A percentile compares a stretch with the other conserved stretches of the same genome.
phyloP scores from a whole-genome alignment of 352 stramenopile species.

The Pythium utonaiense region DNA sequence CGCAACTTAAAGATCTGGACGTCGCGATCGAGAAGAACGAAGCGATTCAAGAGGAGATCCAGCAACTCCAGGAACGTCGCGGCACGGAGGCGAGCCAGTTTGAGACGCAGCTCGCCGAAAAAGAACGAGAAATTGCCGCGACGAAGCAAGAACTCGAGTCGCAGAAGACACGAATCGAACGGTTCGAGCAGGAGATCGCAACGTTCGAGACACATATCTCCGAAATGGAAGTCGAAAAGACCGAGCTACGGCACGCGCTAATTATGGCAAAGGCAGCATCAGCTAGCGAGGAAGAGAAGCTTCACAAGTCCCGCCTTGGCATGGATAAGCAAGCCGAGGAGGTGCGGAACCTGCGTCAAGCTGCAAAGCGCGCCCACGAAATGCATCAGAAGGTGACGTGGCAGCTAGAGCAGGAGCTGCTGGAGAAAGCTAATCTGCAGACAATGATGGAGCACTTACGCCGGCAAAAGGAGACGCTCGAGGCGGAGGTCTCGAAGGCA shows the following conservation, averaged over 20 bases:
- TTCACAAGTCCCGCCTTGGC: conserved; percentile 33
- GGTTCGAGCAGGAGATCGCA: conserved; percentile 25
- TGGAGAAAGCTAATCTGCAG: conserved; percentile 41
- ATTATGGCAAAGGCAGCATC: conserved; percentile 30
- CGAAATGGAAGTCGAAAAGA: conserved; percentile 35
- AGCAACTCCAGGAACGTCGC: conserved; percentile 24
- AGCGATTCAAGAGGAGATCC: conserved; percentile 42
- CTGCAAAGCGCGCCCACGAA: conserved; percentile 54
- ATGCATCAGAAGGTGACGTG: conserved; percentile 50
- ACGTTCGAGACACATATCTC: conserved; percentile 15
- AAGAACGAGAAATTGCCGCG: conserved; percentile 21
- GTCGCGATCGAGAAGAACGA: conserved; percentile 28
- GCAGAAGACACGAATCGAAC: conserved; percentile 26
- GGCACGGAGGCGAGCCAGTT: conserved; percentile 11
- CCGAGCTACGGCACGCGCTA: conserved; percentile 30
- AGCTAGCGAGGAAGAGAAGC: conserved; percentile 50
- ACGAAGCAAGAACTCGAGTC: conserved; percentile 31
- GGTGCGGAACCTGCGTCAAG: conserved; percentile 50
- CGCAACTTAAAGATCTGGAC: conserved; percentile 46
- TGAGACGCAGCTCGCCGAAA: conserved; percentile 22
- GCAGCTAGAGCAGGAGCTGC: conserved; percentile 54
- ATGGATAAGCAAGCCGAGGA: conserved; percentile 51
- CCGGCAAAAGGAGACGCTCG: conserved; percentile 34
- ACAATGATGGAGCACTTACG: conserved; percentile 36
- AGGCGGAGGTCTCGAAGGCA: conserved; percentile 36